These are phyloP conservation scores for Decorospora gaudefroyi DNA, from an alignment of 2,329 filamentous ascomycete genomes.

Conservation along the genomic window DNA sequence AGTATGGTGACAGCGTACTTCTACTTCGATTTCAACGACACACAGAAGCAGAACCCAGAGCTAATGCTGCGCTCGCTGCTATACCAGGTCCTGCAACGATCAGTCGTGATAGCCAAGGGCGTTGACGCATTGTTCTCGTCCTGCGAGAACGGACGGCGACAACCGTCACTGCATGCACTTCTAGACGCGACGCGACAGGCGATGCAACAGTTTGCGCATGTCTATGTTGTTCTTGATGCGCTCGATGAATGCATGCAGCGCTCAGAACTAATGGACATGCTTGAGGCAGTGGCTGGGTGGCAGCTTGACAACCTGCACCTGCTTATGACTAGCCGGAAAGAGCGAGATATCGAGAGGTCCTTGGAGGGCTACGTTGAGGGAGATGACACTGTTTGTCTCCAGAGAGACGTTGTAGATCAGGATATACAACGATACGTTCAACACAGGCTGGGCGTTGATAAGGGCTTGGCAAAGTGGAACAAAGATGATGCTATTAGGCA, in stretches of 20 bases:
- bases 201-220: slow-evolving; percentile 26
- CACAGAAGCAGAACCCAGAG: slow-evolving; percentile 44
- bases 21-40: slow-evolving; percentile 48
- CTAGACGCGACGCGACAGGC: slow-evolving; percentile 28
- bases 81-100: slow-evolving; percentile 41
- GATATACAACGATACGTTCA: slow-evolving; percentile 37
- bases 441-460: slow-evolving; percentile 45
- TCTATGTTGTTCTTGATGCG: slow-evolving; percentile 34
- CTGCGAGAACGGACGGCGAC: slow-evolving; percentile 24
- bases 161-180: slow-evolving; percentile 32
- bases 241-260: slow-evolving; percentile 36
- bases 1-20: slow-evolving; percentile 28
- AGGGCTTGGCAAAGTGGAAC: slow-evolving; percentile 30
- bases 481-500: slow-evolving; percentile 31
- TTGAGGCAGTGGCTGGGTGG: slow-evolving; percentile 29
- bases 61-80: slow-evolving; percentile 48
- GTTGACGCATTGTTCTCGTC: slow-evolving; percentile 37
- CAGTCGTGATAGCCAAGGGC: slow-evolving; percentile 11
- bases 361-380: slow-evolving; percentile 19
- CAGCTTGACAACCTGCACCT: slow-evolving; percentile 30
- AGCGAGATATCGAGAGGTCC: slow-evolving; percentile 33
- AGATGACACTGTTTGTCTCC: slow-evolving; percentile 25
- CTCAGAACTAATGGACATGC: slow-evolving; percentile 26
- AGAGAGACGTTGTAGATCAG: slow-evolving; percentile 31
- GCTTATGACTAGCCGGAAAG: slow-evolving; percentile 36